phyloP scores from a whole-genome alignment of 495 filamentous ascomycete genomes.

The Xylaria intraflava region DNA sequence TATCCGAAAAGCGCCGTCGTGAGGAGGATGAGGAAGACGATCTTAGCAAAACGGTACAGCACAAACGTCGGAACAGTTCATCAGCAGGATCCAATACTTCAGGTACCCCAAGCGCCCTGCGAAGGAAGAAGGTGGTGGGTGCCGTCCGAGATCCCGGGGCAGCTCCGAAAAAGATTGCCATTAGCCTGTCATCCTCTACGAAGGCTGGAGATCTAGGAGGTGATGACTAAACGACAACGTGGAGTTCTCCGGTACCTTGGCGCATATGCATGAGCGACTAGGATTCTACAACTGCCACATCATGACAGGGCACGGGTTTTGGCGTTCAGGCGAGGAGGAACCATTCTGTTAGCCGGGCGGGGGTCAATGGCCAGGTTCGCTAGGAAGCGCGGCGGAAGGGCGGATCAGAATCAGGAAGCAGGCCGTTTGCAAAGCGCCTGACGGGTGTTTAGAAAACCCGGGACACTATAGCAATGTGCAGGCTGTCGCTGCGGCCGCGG shows the following conservation, averaged over 20 bases:
- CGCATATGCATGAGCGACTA: slow-evolving; percentile 1
- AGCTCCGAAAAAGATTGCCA: slow-evolving; percentile 38
- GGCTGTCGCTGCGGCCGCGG: slow-evolving; percentile 1
- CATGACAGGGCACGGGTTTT: slow-evolving; percentile 23
- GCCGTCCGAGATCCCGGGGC: slow-evolving; percentile 18
- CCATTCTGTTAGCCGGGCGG: slow-evolving; percentile 13
- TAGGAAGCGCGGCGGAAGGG: slow-evolving; percentile 11
- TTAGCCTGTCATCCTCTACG: slow-evolving; percentile 35
- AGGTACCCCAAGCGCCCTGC: slow-evolving; percentile 8
- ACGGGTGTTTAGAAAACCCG: not conserved
- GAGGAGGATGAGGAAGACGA: slow-evolving; percentile 87
- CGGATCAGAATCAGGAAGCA: not conserved
- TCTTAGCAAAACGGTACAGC: slow-evolving; percentile 61
- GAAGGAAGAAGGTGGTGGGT: slow-evolving; percentile 24
- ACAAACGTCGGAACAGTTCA: slow-evolving; percentile 59
- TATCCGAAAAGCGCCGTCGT: slow-evolving; percentile 86
- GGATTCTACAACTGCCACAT: slow-evolving; percentile 6
- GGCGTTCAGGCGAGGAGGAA: slow-evolving; percentile 21
- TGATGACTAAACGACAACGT: slow-evolving; percentile 16
- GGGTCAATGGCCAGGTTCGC: slow-evolving; percentile 13
- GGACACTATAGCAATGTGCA: not conserved
- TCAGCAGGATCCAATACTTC: slow-evolving; percentile 26
- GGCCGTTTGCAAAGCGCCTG: not conserved
- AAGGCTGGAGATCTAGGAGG: slow-evolving; percentile 23
- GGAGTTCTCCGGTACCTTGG: slow-evolving; percentile 6